A percentile compares a stretch with the other conserved stretches of the same genome.
Conservation (phyloP, 2,329 filamentous ascomycete genomes). For the Xylariaceae sp. region DNA sequence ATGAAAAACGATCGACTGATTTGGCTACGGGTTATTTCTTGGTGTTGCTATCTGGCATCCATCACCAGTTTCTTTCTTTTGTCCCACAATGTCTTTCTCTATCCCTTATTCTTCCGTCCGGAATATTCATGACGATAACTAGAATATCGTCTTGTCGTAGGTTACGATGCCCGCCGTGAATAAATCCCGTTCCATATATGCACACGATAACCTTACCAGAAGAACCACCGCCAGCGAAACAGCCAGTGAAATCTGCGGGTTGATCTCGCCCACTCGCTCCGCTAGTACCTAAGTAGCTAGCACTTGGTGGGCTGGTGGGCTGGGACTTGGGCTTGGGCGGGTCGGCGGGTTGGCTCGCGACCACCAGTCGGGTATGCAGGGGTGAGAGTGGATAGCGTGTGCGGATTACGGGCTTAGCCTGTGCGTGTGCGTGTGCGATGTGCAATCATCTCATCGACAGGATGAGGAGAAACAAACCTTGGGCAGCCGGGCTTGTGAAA, state of each 20-base stretch:
- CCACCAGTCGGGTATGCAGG: conserved; percentile 17
- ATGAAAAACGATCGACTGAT: no score
- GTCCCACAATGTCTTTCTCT: neutral
- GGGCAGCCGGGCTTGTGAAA: conserved; percentile 5
- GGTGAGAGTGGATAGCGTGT: conserved; percentile 16
- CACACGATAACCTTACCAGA: conserved; percentile 7
- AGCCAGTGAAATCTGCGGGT: neutral
- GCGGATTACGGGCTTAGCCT: neutral
- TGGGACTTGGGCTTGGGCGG: conserved; percentile 9
- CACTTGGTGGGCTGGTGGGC: neutral
- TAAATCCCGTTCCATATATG: conserved; percentile 4
- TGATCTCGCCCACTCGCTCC: neutral
- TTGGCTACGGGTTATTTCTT: no score
- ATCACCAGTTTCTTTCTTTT: neutral
- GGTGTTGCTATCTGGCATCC: no score
- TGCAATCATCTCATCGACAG: no score
- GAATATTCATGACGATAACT: conserved; percentile 1
- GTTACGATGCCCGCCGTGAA: no score
- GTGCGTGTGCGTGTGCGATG: no score
- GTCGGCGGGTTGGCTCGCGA: conserved; percentile 17
- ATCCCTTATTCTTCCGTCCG: neutral
- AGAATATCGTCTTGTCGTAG: no score
- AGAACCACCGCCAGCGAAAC: neutral
- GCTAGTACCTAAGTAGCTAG: neutral
- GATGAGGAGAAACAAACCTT: conserved; percentile 22